Evolutionary conservation across 345 rosid genomes (phyloP), one percentile per base, ranked within the genome.

Genomic region (Ceriops tagal): DNA sequence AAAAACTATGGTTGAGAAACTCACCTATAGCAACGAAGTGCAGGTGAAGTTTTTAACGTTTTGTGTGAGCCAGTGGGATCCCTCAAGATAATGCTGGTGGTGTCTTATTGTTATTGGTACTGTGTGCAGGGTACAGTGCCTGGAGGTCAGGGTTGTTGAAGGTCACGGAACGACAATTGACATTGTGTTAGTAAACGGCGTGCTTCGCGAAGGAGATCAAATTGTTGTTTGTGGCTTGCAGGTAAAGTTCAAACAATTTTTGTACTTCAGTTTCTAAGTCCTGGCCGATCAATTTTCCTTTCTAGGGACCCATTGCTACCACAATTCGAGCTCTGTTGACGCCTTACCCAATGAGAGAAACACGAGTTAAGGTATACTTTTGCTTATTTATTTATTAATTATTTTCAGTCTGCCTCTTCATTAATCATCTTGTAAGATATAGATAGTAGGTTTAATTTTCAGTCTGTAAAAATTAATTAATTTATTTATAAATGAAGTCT

Each of bases 261-360:
- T 34, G 11, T 8, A 37, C 7, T 9, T 37, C 9, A 9, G 43
- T 66, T 62, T 51, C 24, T 35, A 13, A 35, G 24, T 66, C 67
- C 34, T 75, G 69, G 31, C 24, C 56, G 39, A 75, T 55, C 18
- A 43, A 52, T 57, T 73, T 77, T 73, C 37, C 46, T 30, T 78
- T 75, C 58, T 76, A 95, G 97, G 97, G 93, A 37, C 93, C 97
- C 57, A 95, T 95, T 70, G 95, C 86, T 46, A 92, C 99, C 65
- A 74, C 69, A 1, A 87, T 95, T 76, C 88, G 99, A 82, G 92
- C 97, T 74, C 66, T 95, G 68, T 75, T 95, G 77, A 95, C 96
- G 55, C 97, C 99, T 5, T 96, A 92, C 76, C 97, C 98, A 43
- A 93, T 93, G 98, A 93, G 87, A 83, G 98, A 93, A 87, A 81